Evolutionary conservation across 169 alveolate genomes (phyloP).

Genomic region (Besnoitia besnoiti): DNA sequence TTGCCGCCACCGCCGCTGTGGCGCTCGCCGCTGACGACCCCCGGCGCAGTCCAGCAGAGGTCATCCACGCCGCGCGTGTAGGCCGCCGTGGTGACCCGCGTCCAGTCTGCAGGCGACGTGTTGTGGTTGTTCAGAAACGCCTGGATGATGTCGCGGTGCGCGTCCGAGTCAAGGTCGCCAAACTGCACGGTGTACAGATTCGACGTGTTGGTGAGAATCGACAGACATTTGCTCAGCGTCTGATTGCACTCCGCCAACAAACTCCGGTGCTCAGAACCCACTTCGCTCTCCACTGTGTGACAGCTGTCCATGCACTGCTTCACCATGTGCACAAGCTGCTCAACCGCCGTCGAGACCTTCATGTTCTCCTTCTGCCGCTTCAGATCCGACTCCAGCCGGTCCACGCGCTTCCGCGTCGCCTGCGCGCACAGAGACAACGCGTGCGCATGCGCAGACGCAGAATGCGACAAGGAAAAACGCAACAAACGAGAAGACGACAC

Average conservation of each 20-base stretch:
- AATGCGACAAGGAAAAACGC: neutral
- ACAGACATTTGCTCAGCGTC: constrained; percentile 35
- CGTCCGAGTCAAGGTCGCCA: constrained; percentile 39
- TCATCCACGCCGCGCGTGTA: constrained; percentile 24
- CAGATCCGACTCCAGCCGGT: constrained; percentile 48
- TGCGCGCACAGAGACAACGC: neutral
- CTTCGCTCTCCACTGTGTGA: constrained; percentile 39
- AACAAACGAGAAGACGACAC: neutral
- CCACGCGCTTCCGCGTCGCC: constrained; percentile 49
- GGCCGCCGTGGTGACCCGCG: constrained; percentile 16
- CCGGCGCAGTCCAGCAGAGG: constrained; percentile 1
- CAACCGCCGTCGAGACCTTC: constrained; percentile 45
- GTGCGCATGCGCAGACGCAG: neutral
- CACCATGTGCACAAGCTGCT: constrained; percentile 48
- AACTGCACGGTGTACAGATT: constrained; percentile 35
- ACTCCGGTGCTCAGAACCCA: neutral
- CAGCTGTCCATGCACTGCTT: constrained; percentile 24
- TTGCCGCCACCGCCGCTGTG: too few relatives aligned
- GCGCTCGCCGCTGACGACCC: neutral
- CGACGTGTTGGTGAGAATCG: constrained; percentile 23
- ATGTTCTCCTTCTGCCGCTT: constrained; percentile 23
- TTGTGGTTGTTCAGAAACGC: constrained; percentile 34
- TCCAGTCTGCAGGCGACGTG: constrained; percentile 40
- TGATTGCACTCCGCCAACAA: neutral
- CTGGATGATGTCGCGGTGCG: constrained; percentile 27